Evolutionary conservation across 805 yeast species (phyloP), one percentile per base, ranked within the genome.

Genomic region (Dipodascopsis uninucleata): DNA sequence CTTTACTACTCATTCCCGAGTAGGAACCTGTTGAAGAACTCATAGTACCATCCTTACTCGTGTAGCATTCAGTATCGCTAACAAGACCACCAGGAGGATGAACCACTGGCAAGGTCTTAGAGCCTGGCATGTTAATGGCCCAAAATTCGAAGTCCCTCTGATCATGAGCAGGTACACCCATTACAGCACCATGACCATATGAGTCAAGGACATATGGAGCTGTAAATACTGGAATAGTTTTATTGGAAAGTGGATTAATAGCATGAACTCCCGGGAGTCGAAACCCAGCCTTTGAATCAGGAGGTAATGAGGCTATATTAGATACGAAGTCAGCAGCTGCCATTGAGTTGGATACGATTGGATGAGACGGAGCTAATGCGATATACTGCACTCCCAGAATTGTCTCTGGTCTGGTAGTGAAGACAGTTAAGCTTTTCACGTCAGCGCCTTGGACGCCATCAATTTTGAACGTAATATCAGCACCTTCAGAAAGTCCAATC

Each of bases 101-200:
- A 21, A 81, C 71, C 2, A 80, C 73, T 22, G 64, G 66, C 3
- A 67, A 53, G 0, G 74, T 61, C 2, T 72, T 68, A 2, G 58
- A 43, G 0, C 61, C 59, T 0, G 83, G 82, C 58, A 70, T 71
- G 59, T 85, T 85, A 34, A 67, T 59, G 2, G 61, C 56, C 96
- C 97, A 90, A 60, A 93, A 90, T 5, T 72, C 85, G 56, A 61
- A 77, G 60, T 93, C 98, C 49, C 97, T 74, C 35, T 71, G 69
- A 63, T 93, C 97, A 63, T 89, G 97, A 0, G 84, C 96, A 1
- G 98, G 98, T 58, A 94, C 86, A 1, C 98, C 98, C 97, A 93
- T 90, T 0, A 90, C 97, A 0, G 96, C 95, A 31, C 96, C 96
- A 45, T 78, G 78, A 0, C 97, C 97, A 60, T 90, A 90, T 3